A percentile compares a stretch with the other conserved stretches of the same genome.
Conservation (phyloP, 2,329 filamentous ascomycete species). For the Colletotrichum higginsianum region DNA sequence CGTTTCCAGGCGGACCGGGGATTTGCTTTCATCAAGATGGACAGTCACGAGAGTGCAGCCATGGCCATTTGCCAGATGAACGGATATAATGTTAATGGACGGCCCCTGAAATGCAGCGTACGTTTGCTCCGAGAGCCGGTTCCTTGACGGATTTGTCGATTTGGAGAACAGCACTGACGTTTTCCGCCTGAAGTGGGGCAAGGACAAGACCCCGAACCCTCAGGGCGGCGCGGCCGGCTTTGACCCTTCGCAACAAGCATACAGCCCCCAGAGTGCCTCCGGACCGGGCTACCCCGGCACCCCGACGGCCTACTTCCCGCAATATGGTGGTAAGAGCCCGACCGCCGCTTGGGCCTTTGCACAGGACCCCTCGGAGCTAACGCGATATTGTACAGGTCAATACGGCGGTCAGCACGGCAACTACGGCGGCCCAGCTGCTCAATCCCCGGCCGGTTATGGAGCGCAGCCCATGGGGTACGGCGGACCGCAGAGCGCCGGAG, state of each 20-base stretch:
- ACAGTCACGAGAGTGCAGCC: constrained; percentile 96
- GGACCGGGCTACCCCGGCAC: constrained; percentile 83
- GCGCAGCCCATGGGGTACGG: constrained; percentile 81
- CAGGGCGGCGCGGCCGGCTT: constrained; percentile 73
- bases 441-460: constrained; percentile 74
- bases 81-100: constrained; percentile 97
- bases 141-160: background rate
- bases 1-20: constrained; percentile 98
- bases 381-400: constrained; percentile 56
- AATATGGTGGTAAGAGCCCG: constrained; percentile 82
- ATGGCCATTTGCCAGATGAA: constrained; percentile 99
- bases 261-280: constrained; percentile 81
- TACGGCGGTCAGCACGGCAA: constrained; percentile 77
- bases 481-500: constrained; percentile 82
- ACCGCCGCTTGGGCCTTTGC: background rate
- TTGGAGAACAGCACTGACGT: constrained; percentile 35
- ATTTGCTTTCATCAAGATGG: constrained; percentile 99
- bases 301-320: constrained; percentile 88
- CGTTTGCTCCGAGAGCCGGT: constrained; percentile 58
- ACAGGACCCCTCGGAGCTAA: constrained; percentile 46
- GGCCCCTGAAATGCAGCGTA: constrained; percentile 98
- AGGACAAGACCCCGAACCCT: constrained; percentile 92
- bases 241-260: constrained; percentile 80
- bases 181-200: constrained; percentile 84
- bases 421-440: constrained; percentile 74